Base-by-base conservation (phyloP, 2,329 filamentous ascomycete species). In the Scolecobasidium constrictum region DNA sequence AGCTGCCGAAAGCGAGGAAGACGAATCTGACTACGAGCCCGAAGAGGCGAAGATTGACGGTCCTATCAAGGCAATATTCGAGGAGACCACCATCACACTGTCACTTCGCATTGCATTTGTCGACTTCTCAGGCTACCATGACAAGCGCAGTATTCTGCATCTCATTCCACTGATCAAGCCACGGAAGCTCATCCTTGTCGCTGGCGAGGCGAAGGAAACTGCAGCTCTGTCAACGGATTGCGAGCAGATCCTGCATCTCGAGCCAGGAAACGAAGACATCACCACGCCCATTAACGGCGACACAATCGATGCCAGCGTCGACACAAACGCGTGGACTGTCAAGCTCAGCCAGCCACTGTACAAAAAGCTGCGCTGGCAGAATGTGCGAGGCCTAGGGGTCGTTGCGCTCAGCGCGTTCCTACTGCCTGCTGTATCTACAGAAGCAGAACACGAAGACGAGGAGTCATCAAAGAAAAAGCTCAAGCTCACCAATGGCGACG, bases 301-400 rank as follows among this genome's bases (percentile, higher is more conserved):
- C 23, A 68, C 72, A 12, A 73, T 98, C 34, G 81, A 98, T 60
- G 92, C 90, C 11, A 95, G 88, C 55, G 90, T 96, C 34, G 92
- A 98, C 58, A 96, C 90, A 4, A 95, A 96, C 58, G 88, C 92
- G 3, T 98, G 93, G 92, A 81, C 85, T 18, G 84, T 98, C 47
- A 94, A 88, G 61, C 73, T 98, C 15, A 87, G 86, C 38, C 85
- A 90, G 51, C 69, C 76, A 35, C 76, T 98, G 16, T 83, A 94
- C 46, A 86, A 86, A 62, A 83, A 83, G 52, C 72, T 98, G 46
- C 86, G 85, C 56, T 96, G 92, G 92, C 92, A 96, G 65, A 88
- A 86, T 46, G 87, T 96, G 18, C 81, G 86, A 44, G 87, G 84
- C 2, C 69, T 96, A 5, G 84, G 86, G 31, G 86, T 98, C 45